phyloP scores from a whole-genome alignment of 306 rosid genomes.

The Prunus salicina region DNA sequence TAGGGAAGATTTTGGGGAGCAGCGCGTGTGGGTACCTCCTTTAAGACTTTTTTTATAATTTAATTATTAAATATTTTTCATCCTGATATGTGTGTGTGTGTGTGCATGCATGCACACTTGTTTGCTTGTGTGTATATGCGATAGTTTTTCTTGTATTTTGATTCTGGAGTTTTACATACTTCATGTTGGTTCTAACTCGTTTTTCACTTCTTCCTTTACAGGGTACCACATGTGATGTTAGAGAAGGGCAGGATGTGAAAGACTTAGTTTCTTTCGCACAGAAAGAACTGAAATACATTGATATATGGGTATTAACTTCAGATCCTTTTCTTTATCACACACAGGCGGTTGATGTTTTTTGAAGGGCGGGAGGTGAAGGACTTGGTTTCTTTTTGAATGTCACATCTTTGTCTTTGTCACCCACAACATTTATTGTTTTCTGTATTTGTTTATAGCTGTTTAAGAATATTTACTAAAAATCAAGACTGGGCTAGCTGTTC shows the following conservation, averaged over 20 bases:
- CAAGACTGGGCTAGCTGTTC: background rate
- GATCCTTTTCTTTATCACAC: background rate
- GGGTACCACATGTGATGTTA: constrained; percentile 89
- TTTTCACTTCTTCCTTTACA: constrained; percentile 25
- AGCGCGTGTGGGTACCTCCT: constrained; percentile 94
- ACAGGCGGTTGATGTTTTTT: background rate
- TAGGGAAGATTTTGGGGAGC: constrained; percentile 77
- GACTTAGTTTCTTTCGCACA: constrained; percentile 74
- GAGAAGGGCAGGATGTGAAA: constrained; percentile 77
- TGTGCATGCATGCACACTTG: background rate
- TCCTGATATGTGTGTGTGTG: background rate
- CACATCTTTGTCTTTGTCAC: background rate
- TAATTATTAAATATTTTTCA: background rate
- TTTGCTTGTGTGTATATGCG: background rate
- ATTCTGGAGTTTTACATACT: constrained; percentile 1
- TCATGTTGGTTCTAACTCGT: constrained; percentile 18
- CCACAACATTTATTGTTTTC: background rate
- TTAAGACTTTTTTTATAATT: constrained; percentile 33
- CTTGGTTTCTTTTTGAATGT: background rate
- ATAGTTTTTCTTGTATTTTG: constrained; percentile 3
- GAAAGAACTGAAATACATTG: constrained; percentile 68
- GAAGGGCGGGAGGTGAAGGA: too few species aligned
- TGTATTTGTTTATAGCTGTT: background rate
- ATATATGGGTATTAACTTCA: constrained; percentile 58
- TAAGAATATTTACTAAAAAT: background rate